phyloP scores from a whole-genome alignment of 2,329 filamentous ascomycete species.

The Arachnomyces sp. region DNA sequence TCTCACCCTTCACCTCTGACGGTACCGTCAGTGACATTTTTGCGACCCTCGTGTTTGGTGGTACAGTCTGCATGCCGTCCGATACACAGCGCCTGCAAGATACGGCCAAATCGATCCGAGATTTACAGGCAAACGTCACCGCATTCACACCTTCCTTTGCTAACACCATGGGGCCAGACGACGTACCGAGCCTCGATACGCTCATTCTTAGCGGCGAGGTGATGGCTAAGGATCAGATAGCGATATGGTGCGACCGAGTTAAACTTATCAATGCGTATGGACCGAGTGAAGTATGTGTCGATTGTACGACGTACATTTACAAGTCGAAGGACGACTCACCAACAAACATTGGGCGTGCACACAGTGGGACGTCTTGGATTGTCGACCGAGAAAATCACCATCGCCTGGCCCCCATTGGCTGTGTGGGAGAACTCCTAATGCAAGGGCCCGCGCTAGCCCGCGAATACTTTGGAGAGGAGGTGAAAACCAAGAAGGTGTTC shows the following conservation, averaged over 20 bases:
- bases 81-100: slow-evolving; percentile 35
- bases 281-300: slow-evolving; percentile 15
- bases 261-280: slow-evolving; percentile 26
- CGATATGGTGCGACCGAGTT: slow-evolving; percentile 23
- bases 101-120: slow-evolving; percentile 36
- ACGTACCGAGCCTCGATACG: slow-evolving; percentile 27
- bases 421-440: slow-evolving; percentile 31
- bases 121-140: slow-evolving; percentile 41
- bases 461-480: slow-evolving; percentile 23
- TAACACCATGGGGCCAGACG: slow-evolving; percentile 23
- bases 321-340: not conserved
- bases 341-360: slow-evolving; percentile 2
- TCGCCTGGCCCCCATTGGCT: slow-evolving; percentile 22
- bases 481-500: slow-evolving; percentile 19
- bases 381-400: slow-evolving; percentile 12
- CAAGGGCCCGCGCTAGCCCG: slow-evolving; percentile 28
- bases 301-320: slow-evolving; percentile 3
- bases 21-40: slow-evolving; percentile 29
- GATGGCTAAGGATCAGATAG: slow-evolving; percentile 19
- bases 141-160: slow-evolving; percentile 52
- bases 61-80: slow-evolving; percentile 36
- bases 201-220: slow-evolving; percentile 29
- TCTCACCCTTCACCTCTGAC: slow-evolving; percentile 36
- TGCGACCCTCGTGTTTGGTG: slow-evolving; percentile 27
- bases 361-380: slow-evolving; percentile 11